These are phyloP conservation scores for Xylariales sp. DNA, from an alignment of 2,329 filamentous ascomycete genomes.

Conservation along the genomic window DNA sequence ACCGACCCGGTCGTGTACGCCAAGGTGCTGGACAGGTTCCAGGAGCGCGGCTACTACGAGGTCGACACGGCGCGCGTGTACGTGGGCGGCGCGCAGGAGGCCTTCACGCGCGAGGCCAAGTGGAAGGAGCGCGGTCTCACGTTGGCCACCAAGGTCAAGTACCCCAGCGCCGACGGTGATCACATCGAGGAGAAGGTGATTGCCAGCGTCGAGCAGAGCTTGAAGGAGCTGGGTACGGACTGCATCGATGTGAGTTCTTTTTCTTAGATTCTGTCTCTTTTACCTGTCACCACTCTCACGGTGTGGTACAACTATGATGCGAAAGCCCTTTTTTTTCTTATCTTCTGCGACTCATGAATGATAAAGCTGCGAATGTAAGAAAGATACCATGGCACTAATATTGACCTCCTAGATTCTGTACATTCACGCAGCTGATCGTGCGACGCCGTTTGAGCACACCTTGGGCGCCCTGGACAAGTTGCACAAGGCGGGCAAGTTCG, in stretches of 20 bases:
- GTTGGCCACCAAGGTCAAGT: constrained; percentile 71
- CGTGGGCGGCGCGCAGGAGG: constrained; percentile 69
- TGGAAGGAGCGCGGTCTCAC: constrained; percentile 78
- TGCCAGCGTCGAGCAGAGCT: constrained; percentile 60
- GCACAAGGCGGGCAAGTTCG: constrained; percentile 83
- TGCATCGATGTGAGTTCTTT: constrained; percentile 57
- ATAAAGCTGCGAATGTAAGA: too few species aligned
- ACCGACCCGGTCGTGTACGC: constrained; percentile 65
- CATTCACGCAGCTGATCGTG: constrained; percentile 66
- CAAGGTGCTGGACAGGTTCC: constrained; percentile 68
- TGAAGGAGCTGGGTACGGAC: constrained; percentile 69
- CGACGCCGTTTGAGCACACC: constrained; percentile 73
- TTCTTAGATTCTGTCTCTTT: neutral
- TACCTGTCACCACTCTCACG: neutral
- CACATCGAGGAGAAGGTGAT: constrained; percentile 63
- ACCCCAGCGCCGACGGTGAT: constrained; percentile 53
- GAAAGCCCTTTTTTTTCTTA: too few species aligned
- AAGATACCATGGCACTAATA: too few species aligned
- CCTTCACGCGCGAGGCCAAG: constrained; percentile 66
- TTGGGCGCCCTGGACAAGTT: constrained; percentile 73
- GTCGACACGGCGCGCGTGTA: constrained; percentile 81
- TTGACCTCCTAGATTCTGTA: constrained; percentile 62
- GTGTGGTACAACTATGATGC: neutral
- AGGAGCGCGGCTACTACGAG: constrained; percentile 76
- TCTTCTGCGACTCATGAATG: too few species aligned